Base-by-base conservation (phyloP, 176 grass and related monocot genomes). In the Alloteropsis semialata region DNA sequence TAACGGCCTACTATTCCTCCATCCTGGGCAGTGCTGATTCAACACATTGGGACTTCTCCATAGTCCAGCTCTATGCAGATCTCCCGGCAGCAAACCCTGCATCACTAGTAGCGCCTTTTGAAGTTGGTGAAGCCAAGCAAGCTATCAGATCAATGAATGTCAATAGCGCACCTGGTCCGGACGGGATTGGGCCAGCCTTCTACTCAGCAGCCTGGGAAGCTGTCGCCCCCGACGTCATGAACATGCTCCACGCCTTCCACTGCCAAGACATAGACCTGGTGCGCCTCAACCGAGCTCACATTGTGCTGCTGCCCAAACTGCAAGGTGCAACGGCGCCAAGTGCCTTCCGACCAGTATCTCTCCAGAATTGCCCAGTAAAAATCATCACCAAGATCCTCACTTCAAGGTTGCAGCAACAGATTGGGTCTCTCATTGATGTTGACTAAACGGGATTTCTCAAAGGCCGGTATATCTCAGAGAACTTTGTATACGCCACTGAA, bases 191-290 rank as follows among this genome's bases (percentile, higher is more conserved):
- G 0, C 51, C 19, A 0, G 51, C 1, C 2, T 54, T 54, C 51
- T 54, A 54, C 2, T 1, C 18, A 0, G 51, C 51, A 2, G 5
- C 51, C 18, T 54, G 51, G 51, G 0, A 18, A 1, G 2, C 18
- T 0, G 51, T 54, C 19, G 1, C 3, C 1, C 16, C 1, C 7
- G 7, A 6, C 7, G 0, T n/a, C 7, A 10, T n/a, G 21, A 0
- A 9, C 0, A n/a, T 55, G 21, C 51, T 55, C 7, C 0, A 22
- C 19, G 21, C 7, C 7, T 55, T 55, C 51, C 51, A 55, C 1
- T 0, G 1, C 0, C 21, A 21, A 1, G 7, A 0, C 1, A 17
- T 10, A 0, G 21, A n/a, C 1, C 19, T 55, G 0, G 2, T 10
- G 2, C 6, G 51, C 2, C 2, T 55, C 6, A 55, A 55, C 3